Base-by-base conservation (phyloP, 768 basidiomycete species). In the Mycena haematopus region DNA sequence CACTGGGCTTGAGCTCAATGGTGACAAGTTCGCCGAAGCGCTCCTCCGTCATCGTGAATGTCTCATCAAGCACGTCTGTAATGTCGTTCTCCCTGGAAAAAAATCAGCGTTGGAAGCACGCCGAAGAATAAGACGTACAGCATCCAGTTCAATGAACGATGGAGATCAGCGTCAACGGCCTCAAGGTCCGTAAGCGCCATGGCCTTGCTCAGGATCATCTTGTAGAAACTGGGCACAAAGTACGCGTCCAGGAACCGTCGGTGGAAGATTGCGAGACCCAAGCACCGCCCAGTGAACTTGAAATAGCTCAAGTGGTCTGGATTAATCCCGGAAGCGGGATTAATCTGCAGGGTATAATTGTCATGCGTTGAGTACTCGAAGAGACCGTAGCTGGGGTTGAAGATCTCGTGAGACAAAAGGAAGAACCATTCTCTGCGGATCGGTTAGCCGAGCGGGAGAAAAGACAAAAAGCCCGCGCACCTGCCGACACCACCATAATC, bases 311-410 rank as follows among this genome's bases (percentile, higher is more conserved):
- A 76, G 69, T 90, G 88, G 60, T 92, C 91, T 1, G 89, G 88
- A 60, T 91, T 91, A 62, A 92, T 84, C 22, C 84, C 87, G 1
- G 89, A 90, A 45, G 86, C 86, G 29, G 88, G 88, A 65, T 92
- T 92, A 72, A 92, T 90, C 74, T 91, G 89, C 4, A 92, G 82
- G 0, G 90, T 91, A 69, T 91, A 92, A 68, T 90, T 89, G 78
- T 92, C 91, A 68, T 87, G 86, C 4, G 89, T 81, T 0, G 90
- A 91, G 68, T 92, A 93, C 72, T 92, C 88, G 69, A 92, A 92
- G 36, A 92, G 75, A n/a, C 91, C 90, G 60, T 92, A 92, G 55
- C 86, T 88, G 22, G 91, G 90, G 70, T 92, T 87, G 77, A 93
- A 92, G 67, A 93, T 88, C 69, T 92, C 89, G 60, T 91, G 91